Conservation (phyloP, 257 asterid species). For the Nicotiana obtusifolia region DNA sequence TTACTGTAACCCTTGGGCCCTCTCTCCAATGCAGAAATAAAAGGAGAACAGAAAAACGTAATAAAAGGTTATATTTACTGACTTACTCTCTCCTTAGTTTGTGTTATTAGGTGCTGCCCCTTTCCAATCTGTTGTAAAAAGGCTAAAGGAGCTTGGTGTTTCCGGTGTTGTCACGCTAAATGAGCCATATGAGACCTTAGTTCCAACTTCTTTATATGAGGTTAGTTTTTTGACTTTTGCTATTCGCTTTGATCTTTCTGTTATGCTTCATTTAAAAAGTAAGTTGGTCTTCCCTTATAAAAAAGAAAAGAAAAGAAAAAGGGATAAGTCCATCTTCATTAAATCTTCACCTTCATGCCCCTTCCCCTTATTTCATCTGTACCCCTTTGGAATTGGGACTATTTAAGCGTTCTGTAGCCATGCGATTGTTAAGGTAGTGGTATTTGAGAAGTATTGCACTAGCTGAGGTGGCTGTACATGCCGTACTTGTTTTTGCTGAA, state of each 20-base stretch:
- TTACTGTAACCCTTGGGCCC: background rate
- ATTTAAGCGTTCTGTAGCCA: background rate
- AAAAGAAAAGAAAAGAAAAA: background rate
- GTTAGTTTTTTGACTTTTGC: slow-evolving; percentile 22
- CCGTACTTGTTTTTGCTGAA: background rate
- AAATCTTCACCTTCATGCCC: background rate
- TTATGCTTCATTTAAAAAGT: background rate
- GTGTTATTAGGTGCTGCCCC: slow-evolving; percentile 61
- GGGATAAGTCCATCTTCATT: background rate
- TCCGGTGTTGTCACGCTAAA: slow-evolving; percentile 50
- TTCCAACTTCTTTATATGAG: slow-evolving; percentile 42
- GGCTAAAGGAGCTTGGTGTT: slow-evolving; percentile 47
- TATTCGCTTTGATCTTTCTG: background rate
- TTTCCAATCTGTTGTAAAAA: slow-evolving; percentile 46
- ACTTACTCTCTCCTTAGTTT: slow-evolving; percentile 26
- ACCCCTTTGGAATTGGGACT: background rate
- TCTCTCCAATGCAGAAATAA: background rate
- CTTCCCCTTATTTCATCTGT: background rate
- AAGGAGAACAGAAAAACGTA: background rate
- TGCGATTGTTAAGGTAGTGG: background rate
- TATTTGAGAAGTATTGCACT: background rate
- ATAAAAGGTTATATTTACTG: background rate
- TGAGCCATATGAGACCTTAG: slow-evolving; percentile 58
- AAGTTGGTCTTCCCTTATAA: background rate
- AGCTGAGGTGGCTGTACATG: background rate